Evolutionary conservation across 1,139 yeast genomes (phyloP).

Genomic region (Debaryomycetaceae sp.): DNA sequence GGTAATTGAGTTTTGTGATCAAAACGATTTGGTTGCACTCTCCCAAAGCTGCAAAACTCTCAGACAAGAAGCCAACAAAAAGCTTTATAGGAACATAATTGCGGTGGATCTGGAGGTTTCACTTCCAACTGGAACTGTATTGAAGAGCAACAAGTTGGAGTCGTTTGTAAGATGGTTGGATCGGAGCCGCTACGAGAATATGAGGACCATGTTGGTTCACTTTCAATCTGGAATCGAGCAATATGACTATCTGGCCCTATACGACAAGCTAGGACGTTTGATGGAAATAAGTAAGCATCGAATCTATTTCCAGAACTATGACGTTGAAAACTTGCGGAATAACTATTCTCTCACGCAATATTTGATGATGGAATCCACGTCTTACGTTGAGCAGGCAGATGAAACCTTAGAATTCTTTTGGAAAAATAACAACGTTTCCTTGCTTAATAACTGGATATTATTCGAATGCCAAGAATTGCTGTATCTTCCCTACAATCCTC

Average conservation of each 20-base stretch:
- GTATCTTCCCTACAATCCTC: slow-evolving; percentile 17
- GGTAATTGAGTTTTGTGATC: slow-evolving; percentile 12
- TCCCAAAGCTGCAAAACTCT: slow-evolving; percentile 12
- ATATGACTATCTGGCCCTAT: slow-evolving; percentile 17
- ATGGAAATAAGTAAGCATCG: slow-evolving; percentile 16
- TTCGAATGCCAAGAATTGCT: slow-evolving; percentile 18
- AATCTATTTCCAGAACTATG: slow-evolving; percentile 18
- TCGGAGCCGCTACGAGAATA: slow-evolving; percentile 12
- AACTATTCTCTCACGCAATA: slow-evolving; percentile 17
- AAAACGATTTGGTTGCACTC: slow-evolving; percentile 13
- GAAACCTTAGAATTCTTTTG: slow-evolving; percentile 6
- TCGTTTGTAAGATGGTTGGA: slow-evolving; percentile 12
- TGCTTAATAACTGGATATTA: slow-evolving; percentile 22
- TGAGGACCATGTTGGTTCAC: slow-evolving; percentile 16
- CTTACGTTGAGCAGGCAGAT: slow-evolving; percentile 17
- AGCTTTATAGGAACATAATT: slow-evolving; percentile 16
- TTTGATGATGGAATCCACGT: slow-evolving; percentile 11
- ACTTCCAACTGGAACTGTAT: slow-evolving; percentile 6
- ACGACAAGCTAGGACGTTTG: slow-evolving; percentile 12
- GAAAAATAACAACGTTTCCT: slow-evolving; percentile 12
- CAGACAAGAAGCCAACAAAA: slow-evolving; percentile 12
- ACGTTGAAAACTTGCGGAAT: slow-evolving; percentile 18
- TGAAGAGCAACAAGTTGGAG: slow-evolving; percentile 10
- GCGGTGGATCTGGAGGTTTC: slow-evolving; percentile 11
- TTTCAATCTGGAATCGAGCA: slow-evolving; percentile 17